phyloP scores from a whole-genome alignment of 176 grass and related monocot species.

The Avena sativa region DNA sequence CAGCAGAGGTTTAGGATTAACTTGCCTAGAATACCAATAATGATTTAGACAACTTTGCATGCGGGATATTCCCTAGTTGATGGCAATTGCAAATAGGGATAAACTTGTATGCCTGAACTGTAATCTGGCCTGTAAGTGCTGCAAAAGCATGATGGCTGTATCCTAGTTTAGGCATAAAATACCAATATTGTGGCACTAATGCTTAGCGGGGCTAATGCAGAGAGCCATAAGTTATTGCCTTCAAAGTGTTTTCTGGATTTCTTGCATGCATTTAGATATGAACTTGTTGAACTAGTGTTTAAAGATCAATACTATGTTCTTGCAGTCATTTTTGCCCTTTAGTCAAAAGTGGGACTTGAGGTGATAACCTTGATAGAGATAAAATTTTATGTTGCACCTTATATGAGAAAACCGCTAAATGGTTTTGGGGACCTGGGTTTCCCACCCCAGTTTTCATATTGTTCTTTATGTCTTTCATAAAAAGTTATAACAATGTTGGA shows the following conservation, averaged over 20 bases:
- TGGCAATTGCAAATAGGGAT: neutral
- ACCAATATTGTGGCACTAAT: neutral
- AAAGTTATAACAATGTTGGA: neutral
- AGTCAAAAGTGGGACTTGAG: neutral
- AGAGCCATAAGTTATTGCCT: constrained; percentile 26
- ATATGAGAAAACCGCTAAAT: neutral
- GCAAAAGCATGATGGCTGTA: neutral
- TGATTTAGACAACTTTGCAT: constrained; percentile 3
- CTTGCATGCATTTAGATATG: neutral
- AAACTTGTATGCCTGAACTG: neutral
- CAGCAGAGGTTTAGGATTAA: constrained; percentile 20
- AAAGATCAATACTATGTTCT: constrained; percentile 23
- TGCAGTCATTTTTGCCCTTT: neutral
- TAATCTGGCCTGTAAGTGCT: neutral
- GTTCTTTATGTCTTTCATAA: neutral
- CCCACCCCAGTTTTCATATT: neutral
- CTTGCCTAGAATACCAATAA: constrained; percentile 13
- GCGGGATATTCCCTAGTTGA: neutral
- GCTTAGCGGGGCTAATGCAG: neutral
- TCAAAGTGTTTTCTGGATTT: neutral
- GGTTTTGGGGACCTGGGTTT: constrained; percentile 19
- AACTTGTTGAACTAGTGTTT: constrained; percentile 31
- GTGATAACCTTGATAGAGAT: constrained; percentile 8
- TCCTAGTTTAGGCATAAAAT: neutral
- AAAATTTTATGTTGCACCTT: constrained; percentile 10